Evolutionary conservation across 129 eudicot genomes (phyloP).

Genomic region (Smallanthus sonchifolius): DNA sequence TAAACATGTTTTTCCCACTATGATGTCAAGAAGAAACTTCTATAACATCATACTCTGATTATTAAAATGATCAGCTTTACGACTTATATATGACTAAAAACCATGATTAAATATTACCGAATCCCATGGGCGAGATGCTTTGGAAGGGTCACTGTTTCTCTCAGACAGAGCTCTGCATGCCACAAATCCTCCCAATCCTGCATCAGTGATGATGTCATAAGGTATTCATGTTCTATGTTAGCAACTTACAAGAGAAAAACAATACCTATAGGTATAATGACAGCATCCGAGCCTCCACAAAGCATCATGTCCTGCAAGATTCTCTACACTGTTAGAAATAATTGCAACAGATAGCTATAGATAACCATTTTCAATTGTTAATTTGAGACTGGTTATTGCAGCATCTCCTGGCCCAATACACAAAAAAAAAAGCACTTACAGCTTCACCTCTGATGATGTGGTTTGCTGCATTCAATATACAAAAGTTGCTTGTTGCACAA

Average conservation of each 20-base stretch:
- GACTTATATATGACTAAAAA: no score
- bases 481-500: constrained; percentile 94
- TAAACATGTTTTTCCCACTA: background rate
- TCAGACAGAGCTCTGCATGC: constrained; percentile 91
- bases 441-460: constrained; percentile 99
- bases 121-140: constrained; percentile 98
- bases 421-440: constrained; percentile 44
- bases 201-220: background rate
- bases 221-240: background rate
- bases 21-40: background rate
- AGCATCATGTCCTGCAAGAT: constrained; percentile 85
- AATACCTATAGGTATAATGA: constrained; percentile 12
- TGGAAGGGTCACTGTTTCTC: constrained; percentile 86
- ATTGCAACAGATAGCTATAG: no score
- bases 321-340: background rate
- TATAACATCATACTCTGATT: background rate
- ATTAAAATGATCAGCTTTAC: background rate
- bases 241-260: no score
- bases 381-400: background rate
- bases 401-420: background rate
- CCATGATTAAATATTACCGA: constrained; percentile 33
- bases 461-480: constrained; percentile 92
- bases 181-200: constrained; percentile 95
- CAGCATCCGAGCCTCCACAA: constrained; percentile 97
- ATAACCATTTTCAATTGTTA: background rate